A percentile compares a stretch with the other conserved stretches of the same genome.
These are phyloP conservation scores for Paulownia fortunei DNA, from an alignment of 257 asterid species.

Conservation along the genomic window DNA sequence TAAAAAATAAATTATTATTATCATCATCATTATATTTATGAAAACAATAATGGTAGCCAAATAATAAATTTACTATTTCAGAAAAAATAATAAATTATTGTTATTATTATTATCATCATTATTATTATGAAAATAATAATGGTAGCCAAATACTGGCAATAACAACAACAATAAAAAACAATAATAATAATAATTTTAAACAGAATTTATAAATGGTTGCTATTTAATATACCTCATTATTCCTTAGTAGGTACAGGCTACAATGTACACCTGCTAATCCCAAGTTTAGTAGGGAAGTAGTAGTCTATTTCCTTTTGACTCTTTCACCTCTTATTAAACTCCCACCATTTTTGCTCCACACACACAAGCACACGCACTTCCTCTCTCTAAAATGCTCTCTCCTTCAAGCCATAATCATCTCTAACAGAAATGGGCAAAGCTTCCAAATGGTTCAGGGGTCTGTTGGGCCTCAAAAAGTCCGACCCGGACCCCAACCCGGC, in stretches of 20 bases:
- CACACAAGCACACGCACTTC: not conserved
- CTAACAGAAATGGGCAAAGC: conserved; percentile 71
- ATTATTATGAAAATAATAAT: not conserved
- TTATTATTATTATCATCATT: not conserved
- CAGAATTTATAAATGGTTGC: not conserved
- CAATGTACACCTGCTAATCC: conserved; percentile 11
- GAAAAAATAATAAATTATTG: too few relatives aligned
- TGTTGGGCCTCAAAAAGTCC: conserved; percentile 59
- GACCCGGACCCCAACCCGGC: conserved; percentile 32
- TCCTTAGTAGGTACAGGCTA: conserved; percentile 25
- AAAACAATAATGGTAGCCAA: not conserved
- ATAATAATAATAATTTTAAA: not conserved
- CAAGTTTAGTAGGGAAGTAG: conserved; percentile 18
- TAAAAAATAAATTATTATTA: too few relatives aligned
- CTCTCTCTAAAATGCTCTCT: conserved; percentile 25
- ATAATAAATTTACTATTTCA: too few relatives aligned
- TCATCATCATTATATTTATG: not conserved
- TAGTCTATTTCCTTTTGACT: conserved; percentile 10
- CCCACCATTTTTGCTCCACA: conserved; percentile 22
- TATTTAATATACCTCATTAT: conserved; percentile 1
- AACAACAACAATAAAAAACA: not conserved
- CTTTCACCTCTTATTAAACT: conserved; percentile 18
- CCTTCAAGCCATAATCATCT: conserved; percentile 2
- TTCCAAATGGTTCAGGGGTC: conserved; percentile 72
- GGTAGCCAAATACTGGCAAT: not conserved